Percentiles rank a stretch among this genome's conserved stretches.
phyloP scores from a whole-genome alignment of 2,329 filamentous ascomycete genomes.

The Periconia sp. region DNA sequence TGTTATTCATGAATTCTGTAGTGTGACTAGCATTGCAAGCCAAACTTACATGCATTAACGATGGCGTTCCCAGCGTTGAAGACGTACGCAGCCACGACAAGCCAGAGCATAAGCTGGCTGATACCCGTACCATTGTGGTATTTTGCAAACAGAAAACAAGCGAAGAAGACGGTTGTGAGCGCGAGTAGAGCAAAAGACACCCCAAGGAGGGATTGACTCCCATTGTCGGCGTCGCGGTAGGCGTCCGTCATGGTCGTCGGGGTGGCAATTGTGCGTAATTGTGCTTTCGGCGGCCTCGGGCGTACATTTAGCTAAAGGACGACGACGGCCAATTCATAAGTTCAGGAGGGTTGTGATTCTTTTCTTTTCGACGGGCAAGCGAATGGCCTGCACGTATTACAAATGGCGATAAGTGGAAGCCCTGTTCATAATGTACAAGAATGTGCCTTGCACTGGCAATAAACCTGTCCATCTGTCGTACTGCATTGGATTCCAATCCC shows the following conservation, averaged over 20 bases:
- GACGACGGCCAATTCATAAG: too few relatives aligned
- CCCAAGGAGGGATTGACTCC: background rate
- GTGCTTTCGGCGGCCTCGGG: background rate
- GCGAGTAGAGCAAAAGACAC: background rate
- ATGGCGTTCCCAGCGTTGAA: slow-evolving; percentile 1
- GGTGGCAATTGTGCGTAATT: background rate
- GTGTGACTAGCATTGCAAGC: background rate
- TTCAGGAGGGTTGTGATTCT: background rate
- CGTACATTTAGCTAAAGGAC: background rate
- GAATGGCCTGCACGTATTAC: background rate
- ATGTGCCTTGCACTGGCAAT: background rate
- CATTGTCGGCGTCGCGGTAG: slow-evolving; percentile 1
- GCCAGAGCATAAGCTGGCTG: background rate
- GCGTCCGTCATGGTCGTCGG: background rate
- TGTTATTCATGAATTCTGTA: background rate
- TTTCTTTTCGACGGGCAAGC: background rate
- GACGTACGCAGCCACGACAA: background rate
- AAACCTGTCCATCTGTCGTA: background rate
- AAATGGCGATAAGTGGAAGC: background rate
- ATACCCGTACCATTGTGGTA: background rate
- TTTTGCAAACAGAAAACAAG: background rate
- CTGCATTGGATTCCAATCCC: background rate
- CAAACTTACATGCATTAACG: background rate
- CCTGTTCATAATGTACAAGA: background rate
- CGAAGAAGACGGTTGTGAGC: background rate